Conservation (phyloP, 306 rosid species). For the Fragaria nilgerrensis region DNA sequence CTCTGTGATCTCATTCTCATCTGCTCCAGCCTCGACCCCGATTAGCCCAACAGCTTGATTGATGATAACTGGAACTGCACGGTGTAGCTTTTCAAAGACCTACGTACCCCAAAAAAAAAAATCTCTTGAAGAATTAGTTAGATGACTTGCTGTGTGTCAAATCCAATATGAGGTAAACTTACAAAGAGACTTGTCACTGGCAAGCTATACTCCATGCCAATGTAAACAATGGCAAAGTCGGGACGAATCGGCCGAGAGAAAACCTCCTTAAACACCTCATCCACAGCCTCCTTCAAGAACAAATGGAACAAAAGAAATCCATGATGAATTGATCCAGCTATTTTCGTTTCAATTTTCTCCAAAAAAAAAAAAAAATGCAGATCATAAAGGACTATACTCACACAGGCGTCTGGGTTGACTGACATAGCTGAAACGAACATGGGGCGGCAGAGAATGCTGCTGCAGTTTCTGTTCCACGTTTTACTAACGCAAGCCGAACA, state of each 20-base stretch:
- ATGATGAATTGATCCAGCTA: background rate
- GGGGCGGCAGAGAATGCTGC: conserved; percentile 45
- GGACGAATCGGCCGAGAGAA: conserved; percentile 59
- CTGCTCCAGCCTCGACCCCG: conserved; percentile 43
- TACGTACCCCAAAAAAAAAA: background rate
- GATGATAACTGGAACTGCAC: conserved; percentile 39
- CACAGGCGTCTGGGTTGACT: conserved; percentile 43
- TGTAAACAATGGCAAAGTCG: conserved; percentile 41
- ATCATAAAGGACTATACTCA: conserved; percentile 13
- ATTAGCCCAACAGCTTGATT: conserved; percentile 43
- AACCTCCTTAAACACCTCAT: conserved; percentile 49
- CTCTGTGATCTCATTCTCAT: conserved; percentile 52
- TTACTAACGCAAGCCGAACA: conserved; percentile 59
- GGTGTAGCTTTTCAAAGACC: conserved; percentile 40
- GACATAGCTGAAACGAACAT: conserved; percentile 60
- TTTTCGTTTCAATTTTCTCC: background rate
- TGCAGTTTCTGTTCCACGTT: conserved; percentile 49
- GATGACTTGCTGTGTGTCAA: background rate
- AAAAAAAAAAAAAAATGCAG: background rate
- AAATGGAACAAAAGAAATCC: background rate
- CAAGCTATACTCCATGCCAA: conserved; percentile 25
- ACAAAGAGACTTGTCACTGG: background rate
- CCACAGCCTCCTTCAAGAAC: conserved; percentile 42
- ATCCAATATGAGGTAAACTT: background rate
- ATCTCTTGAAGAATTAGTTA: background rate